Evolutionary conservation across 1,139 yeast species (phyloP).

Genomic region (Saccharomycopsis hybrid): DNA sequence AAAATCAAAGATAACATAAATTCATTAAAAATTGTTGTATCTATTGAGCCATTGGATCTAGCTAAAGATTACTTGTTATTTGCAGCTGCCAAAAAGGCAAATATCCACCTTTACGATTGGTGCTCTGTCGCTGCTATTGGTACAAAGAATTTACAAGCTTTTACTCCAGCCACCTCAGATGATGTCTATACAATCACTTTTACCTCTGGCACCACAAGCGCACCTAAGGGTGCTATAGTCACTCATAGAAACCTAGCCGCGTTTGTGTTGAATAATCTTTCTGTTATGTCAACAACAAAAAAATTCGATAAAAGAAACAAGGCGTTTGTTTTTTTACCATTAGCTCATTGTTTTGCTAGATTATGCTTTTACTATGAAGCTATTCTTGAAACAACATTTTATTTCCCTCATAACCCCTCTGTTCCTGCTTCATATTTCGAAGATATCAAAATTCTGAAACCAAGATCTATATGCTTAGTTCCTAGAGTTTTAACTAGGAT

Average conservation of each 20-base stretch:
- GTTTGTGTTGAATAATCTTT: slow-evolving; percentile 76
- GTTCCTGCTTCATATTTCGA: slow-evolving; percentile 50
- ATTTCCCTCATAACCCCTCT: slow-evolving; percentile 34
- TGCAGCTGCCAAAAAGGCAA: slow-evolving; percentile 29
- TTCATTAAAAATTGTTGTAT: slow-evolving; percentile 32
- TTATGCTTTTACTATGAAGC: slow-evolving; percentile 84
- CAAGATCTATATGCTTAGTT: slow-evolving; percentile 95
- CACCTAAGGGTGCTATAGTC: slow-evolving; percentile 94
- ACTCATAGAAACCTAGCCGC: slow-evolving; percentile 73
- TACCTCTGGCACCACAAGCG: slow-evolving; percentile 97
- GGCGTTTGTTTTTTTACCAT: slow-evolving; percentile 81
- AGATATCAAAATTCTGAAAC: slow-evolving; percentile 83
- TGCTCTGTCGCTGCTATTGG: slow-evolving; percentile 38
- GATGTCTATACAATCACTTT: slow-evolving; percentile 92
- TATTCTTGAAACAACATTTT: slow-evolving; percentile 51
- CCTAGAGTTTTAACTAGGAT: slow-evolving; percentile 98
- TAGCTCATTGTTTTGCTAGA: slow-evolving; percentile 94
- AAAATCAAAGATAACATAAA: slow-evolving; percentile 24
- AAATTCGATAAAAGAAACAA: slow-evolving; percentile 51
- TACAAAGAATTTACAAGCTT: slow-evolving; percentile 32
- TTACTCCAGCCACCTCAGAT: slow-evolving; percentile 52
- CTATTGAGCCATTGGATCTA: slow-evolving; percentile 37
- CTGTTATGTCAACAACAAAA: slow-evolving; percentile 48
- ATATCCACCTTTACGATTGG: slow-evolving; percentile 38
- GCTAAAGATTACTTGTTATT: slow-evolving; percentile 27